phyloP scores from a whole-genome alignment of 1,139 yeast genomes.

The Debaryomycetaceae sp. region DNA sequence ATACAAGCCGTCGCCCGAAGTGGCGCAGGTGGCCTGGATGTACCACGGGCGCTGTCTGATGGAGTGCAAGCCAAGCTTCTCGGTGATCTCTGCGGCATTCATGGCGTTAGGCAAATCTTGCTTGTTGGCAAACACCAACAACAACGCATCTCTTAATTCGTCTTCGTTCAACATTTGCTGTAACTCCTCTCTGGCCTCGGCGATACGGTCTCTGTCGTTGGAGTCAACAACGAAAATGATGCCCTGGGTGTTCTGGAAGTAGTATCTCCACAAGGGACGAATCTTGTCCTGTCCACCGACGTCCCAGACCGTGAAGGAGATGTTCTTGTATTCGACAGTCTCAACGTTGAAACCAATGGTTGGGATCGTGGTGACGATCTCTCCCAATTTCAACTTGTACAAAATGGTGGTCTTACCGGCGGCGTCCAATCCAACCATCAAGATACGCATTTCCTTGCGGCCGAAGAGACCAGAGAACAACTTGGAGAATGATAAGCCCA shows the following conservation, averaged over 20 bases:
- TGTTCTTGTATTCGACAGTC: constrained; percentile 40
- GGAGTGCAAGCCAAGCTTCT: constrained; percentile 39
- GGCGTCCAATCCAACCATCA: constrained; percentile 42
- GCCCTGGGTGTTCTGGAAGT: constrained; percentile 41
- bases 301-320: constrained; percentile 41
- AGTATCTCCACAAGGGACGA: constrained; percentile 42
- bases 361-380: constrained; percentile 39
- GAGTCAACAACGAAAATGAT: constrained; percentile 40
- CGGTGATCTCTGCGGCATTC: constrained; percentile 44
- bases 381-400: constrained; percentile 39
- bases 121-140: constrained; percentile 39
- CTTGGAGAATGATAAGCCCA: constrained; percentile 37
- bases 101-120: constrained; percentile 43
- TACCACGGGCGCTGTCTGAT: constrained; percentile 43
- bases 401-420: constrained; percentile 43
- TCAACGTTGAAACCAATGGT: constrained; percentile 41
- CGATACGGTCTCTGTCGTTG: constrained; percentile 41
- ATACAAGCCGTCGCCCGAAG: constrained; percentile 40
- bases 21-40: constrained; percentile 41
- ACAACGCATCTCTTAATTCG: constrained; percentile 39
- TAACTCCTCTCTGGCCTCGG: constrained; percentile 42
- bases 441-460: constrained; percentile 41
- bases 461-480: constrained; percentile 35
- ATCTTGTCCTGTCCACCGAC: constrained; percentile 44
- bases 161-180: constrained; percentile 43